Percentiles rank a stretch among this genome's conserved stretches.
Conservation (phyloP, 2,329 filamentous ascomycete genomes). For the Verticillium nubilum region DNA sequence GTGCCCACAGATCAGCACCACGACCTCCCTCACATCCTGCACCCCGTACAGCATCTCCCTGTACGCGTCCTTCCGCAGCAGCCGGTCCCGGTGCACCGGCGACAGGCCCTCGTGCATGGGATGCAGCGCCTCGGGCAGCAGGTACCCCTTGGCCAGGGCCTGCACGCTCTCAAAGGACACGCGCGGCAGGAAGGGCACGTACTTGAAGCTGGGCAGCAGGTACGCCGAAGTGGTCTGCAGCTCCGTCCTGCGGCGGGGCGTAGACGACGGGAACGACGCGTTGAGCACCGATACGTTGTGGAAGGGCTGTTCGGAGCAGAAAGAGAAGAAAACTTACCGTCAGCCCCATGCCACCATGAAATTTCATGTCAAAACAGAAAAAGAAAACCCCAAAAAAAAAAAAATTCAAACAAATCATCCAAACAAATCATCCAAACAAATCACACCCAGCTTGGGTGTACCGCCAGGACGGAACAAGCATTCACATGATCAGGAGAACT, state of each 20-base stretch:
- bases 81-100: slow-evolving; percentile 48
- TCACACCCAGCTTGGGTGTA: too few relatives aligned
- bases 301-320: slow-evolving; percentile 59
- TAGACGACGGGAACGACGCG: slow-evolving; percentile 63
- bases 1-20: slow-evolving; percentile 88
- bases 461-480: too few relatives aligned
- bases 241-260: slow-evolving; percentile 33
- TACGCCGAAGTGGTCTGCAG: slow-evolving; percentile 61
- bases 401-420: too few relatives aligned
- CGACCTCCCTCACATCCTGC: slow-evolving; percentile 56
- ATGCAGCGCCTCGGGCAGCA: slow-evolving; percentile 60
- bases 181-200: slow-evolving; percentile 66
- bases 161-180: slow-evolving; percentile 50
- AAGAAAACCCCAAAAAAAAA: background rate
- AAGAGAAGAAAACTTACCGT: slow-evolving; percentile 20
- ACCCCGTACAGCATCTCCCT: slow-evolving; percentile 50
- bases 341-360: slow-evolving; percentile 15
- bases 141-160: slow-evolving; percentile 57
- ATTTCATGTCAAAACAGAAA: background rate
- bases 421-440: too few relatives aligned
- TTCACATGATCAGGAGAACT: too few relatives aligned
- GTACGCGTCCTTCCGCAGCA: slow-evolving; percentile 45
- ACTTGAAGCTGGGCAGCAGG: slow-evolving; percentile 78
- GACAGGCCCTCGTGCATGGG: slow-evolving; percentile 54
- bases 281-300: slow-evolving; percentile 75